Conservation (phyloP, 2,329 filamentous ascomycete genomes). For the Aureobasidium sp. region DNA sequence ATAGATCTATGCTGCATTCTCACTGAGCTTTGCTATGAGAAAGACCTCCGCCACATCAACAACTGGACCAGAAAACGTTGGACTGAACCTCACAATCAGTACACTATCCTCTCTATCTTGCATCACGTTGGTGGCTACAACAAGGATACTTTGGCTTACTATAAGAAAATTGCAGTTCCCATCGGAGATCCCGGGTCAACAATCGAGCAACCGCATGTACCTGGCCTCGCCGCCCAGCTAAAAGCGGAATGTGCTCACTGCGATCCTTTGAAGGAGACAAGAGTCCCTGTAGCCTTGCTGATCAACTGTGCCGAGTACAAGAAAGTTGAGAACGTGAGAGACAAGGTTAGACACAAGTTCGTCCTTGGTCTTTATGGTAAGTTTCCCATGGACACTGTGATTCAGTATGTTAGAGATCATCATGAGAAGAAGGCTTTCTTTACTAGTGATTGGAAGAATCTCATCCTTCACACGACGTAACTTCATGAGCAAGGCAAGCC, state of each 20-base stretch:
- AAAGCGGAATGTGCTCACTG: neutral
- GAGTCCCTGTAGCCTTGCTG: neutral
- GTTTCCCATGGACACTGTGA: neutral
- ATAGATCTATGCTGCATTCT: neutral
- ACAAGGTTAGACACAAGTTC: constrained; percentile 5
- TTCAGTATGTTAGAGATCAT: neutral
- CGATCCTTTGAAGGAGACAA: neutral
- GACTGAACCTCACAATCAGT: neutral
- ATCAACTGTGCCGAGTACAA: neutral
- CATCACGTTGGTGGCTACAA: neutral
- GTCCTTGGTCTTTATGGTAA: neutral
- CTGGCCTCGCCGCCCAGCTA: too few species aligned
- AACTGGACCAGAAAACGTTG: neutral
- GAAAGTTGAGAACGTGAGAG: neutral
- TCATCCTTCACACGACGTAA: neutral
- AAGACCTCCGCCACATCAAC: neutral
- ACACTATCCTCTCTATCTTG: neutral
- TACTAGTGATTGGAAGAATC: neutral
- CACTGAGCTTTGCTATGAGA: neutral
- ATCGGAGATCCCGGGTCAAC: neutral
- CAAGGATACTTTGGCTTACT: neutral
- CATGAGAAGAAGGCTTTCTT: neutral
- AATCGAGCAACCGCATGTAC: neutral
- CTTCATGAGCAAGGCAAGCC: too few species aligned
- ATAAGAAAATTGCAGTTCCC: neutral